Conservation (phyloP, 2,329 filamentous ascomycete genomes). For the Ustulina deusta region DNA sequence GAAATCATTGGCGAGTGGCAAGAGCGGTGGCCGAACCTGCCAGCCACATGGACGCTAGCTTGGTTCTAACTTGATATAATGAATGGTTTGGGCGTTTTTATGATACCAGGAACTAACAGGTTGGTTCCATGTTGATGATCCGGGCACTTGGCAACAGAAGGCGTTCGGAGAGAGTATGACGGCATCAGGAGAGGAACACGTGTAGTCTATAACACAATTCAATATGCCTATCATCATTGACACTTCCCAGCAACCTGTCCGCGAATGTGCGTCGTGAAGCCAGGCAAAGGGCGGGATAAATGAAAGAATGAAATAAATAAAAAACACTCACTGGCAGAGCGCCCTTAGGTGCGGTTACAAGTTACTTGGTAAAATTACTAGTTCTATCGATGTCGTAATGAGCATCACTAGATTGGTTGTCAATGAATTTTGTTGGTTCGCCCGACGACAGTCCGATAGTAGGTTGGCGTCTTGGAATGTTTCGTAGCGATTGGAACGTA, state of each 20-base stretch:
- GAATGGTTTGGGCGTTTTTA: constrained; percentile 38
- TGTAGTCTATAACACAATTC: background rate
- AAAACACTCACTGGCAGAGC: background rate
- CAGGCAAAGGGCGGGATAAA: background rate
- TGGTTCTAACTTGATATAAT: constrained; percentile 77
- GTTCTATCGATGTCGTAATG: background rate
- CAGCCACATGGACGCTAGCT: constrained; percentile 91
- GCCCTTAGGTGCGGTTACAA: background rate
- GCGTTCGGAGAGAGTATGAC: background rate
- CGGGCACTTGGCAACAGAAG: background rate
- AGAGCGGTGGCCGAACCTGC: constrained; percentile 90
- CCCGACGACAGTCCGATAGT: constrained; percentile 14
- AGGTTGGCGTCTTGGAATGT: background rate
- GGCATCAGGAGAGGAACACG: background rate
- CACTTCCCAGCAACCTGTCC: background rate
- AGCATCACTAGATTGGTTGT: background rate
- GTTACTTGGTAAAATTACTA: too few relatives aligned
- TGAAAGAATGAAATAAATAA: background rate
- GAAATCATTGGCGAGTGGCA: constrained; percentile 95
- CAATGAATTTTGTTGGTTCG: constrained; percentile 3
- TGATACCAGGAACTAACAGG: constrained; percentile 47
- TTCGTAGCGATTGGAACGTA: constrained; percentile 26
- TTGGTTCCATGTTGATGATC: constrained; percentile 35
- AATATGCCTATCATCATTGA: background rate
- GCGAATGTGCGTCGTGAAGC: background rate